phyloP scores from a whole-genome alignment of 371 early-diverging fungal genomes.

The Apophysomyces sp. region DNA sequence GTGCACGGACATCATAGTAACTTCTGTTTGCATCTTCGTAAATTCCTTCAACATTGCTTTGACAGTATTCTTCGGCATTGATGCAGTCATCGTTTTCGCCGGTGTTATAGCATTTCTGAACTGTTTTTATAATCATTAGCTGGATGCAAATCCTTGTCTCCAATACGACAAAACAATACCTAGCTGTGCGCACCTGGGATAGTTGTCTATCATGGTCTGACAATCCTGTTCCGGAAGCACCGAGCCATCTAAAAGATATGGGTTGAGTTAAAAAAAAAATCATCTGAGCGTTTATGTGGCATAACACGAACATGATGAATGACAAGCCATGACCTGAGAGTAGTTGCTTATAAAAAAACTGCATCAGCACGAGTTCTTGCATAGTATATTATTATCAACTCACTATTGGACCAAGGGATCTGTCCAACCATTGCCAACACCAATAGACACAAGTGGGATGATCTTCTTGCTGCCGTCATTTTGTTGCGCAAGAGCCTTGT shows the following conservation, averaged over 20 bases:
- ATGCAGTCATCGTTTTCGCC: conserved; percentile 6
- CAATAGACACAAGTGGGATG: conserved; percentile 24
- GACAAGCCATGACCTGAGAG: conserved; percentile 19
- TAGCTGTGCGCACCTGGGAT: conserved; percentile 5
- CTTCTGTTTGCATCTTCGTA: conserved; percentile 11
- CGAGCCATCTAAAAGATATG: conserved; percentile 13
- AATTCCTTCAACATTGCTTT: conserved; percentile 8
- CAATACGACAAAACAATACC: too few relatives aligned
- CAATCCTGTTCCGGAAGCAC: conserved; percentile 8
- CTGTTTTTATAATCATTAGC: too few relatives aligned
- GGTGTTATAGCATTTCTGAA: conserved; percentile 15
- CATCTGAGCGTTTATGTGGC: not conserved
- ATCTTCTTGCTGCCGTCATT: not conserved
- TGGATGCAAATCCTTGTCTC: too few relatives aligned
- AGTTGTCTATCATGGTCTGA: not conserved
- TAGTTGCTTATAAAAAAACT: not conserved
- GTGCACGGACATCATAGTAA: conserved; percentile 18
- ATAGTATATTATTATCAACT: not conserved
- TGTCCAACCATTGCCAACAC: conserved; percentile 31
- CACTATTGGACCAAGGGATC: conserved; percentile 30
- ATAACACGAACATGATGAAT: conserved; percentile 22
- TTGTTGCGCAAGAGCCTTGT: conserved; percentile 5
- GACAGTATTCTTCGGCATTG: conserved; percentile 14
- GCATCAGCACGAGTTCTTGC: not conserved
- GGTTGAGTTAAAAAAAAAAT: not conserved